Base-by-base conservation (phyloP, 176 grass and related monocot species). In the Eragrostis curvula region DNA sequence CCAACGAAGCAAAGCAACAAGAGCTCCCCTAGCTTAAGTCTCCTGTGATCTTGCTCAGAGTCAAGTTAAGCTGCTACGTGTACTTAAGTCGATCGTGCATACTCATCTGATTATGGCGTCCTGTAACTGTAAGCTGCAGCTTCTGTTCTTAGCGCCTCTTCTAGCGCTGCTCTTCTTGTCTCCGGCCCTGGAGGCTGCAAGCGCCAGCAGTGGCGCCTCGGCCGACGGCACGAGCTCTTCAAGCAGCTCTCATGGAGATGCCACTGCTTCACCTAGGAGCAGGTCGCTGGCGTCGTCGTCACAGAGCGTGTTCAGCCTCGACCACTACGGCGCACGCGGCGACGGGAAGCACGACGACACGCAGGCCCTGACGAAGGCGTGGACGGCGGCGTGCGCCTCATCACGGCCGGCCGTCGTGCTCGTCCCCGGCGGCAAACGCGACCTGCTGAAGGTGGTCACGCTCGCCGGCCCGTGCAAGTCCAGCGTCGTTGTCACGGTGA, bases 391-490 rank as follows among this genome's bases (percentile, higher is more conserved):
- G 12, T 98, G 96, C 23, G 50, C 90, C 12, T 98, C 96, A 2
- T 25, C 85, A 5, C 32, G 7, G 10, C 75, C 84, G 27, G 84
- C 96, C 58, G 28, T 66, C 73, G 50, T 98, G 12, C 68, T 91
- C 59, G 73, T 98, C 2, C 90, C 96, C 45, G 27, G 27, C 5
- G 81, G 77, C 14, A 94, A 71, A 73, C 81, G 42, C 32, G 94
- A 91, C 64, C 85, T 93, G 42, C 83, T 95, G 2, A 84, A 87
- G 63, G 20, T 78, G 7, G 24, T 93, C 62, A 79, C 48, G 2
- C 92, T 98, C 49, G 39, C 36, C 12, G 92, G 96, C 49, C 87
- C 96, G 4, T 98, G 96, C 79, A 91, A 72, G 49, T 93, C 93
- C 24, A 30, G 32, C 50, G 36, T 93, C 43, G 20, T 15, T 32